phyloP scores from a whole-genome alignment of 1,139 yeast genomes.

The Wickerhamiella pararugosa region DNA sequence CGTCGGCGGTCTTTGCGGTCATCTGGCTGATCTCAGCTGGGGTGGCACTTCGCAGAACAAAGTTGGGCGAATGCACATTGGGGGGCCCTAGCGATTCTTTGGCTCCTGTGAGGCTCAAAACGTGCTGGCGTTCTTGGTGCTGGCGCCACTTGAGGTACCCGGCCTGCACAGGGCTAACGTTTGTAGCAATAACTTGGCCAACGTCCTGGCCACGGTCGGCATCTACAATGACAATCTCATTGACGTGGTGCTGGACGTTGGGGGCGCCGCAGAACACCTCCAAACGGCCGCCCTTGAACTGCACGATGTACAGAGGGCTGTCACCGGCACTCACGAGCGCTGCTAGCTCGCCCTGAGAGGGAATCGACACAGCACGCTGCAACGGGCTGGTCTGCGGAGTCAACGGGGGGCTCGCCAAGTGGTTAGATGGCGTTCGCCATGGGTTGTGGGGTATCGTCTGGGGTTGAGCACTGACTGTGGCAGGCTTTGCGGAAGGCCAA shows the following conservation, averaged over 20 bases:
- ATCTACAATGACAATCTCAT: conserved; percentile 84
- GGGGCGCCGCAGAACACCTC: conserved; percentile 65
- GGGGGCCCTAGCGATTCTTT: conserved; percentile 6
- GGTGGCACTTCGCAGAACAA: conserved; percentile 55
- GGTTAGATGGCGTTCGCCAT: not conserved
- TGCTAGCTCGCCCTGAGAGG: conserved; percentile 1
- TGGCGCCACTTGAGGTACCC: conserved; percentile 67
- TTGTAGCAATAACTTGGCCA: conserved; percentile 59
- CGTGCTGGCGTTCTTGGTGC: conserved; percentile 61
- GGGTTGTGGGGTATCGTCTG: not conserved
- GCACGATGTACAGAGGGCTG: conserved; percentile 45
- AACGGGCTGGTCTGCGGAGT: conserved; percentile 10
- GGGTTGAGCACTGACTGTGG: conserved; percentile 1
- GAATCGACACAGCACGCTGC: not conserved
- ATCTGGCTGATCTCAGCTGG: conserved; percentile 47
- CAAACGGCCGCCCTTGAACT: conserved; percentile 73
- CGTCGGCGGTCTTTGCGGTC: conserved; percentile 47
- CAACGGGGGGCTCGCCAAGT: conserved; percentile 13
- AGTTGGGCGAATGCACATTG: conserved; percentile 35
- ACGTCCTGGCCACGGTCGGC: conserved; percentile 95
- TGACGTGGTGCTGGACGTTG: conserved; percentile 35
- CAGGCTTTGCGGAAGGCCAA: conserved; percentile 2
- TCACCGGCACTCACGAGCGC: conserved; percentile 3
- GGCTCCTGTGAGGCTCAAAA: conserved; percentile 27
- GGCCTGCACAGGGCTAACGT: conserved; percentile 61